Evolutionary conservation across 2,329 filamentous ascomycete genomes (phyloP).

Genomic region (Chaetomium globosum): DNA sequence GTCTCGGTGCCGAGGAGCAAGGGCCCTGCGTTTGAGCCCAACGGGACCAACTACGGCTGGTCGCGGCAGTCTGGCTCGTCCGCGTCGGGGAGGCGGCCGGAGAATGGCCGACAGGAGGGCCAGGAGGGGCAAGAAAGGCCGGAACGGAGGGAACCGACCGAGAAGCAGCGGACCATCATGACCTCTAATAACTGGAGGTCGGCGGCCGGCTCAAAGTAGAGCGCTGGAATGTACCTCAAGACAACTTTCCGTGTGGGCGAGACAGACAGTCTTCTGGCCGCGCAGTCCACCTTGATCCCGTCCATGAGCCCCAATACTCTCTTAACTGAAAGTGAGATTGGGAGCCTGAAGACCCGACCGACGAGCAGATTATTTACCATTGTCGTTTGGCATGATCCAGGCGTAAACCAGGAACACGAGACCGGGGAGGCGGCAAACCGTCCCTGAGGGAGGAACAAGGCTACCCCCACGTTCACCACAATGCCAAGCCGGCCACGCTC

Average conservation of each 20-base stretch:
- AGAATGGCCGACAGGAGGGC: not conserved
- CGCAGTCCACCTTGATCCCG: not conserved
- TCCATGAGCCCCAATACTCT: not conserved
- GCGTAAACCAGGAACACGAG: not conserved
- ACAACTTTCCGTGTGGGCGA: not conserved
- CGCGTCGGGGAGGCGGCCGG: not conserved
- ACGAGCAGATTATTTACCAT: not conserved
- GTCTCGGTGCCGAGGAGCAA: constrained; percentile 27
- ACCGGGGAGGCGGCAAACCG: not conserved
- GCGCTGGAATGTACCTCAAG: not conserved
- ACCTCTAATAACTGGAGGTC: constrained; percentile 30
- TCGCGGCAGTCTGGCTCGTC: constrained; percentile 4
- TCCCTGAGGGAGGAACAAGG: not conserved
- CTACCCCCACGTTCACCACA: too few species aligned
- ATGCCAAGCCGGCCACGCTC: too few species aligned
- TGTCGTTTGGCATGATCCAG: not conserved
- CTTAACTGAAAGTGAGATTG: not conserved
- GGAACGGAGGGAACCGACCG: constrained; percentile 25
- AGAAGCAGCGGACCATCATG: constrained; percentile 30
- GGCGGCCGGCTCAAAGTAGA: constrained; percentile 2
- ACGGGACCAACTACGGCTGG: constrained; percentile 11
- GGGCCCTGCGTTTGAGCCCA: constrained; percentile 15
- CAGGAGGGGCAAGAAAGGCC: constrained; percentile 6
- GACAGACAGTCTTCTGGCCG: not conserved
- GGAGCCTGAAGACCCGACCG: not conserved